These are phyloP conservation scores for Pseudocercospora eumusae DNA, from an alignment of 2,329 filamentous ascomycete genomes.

Conservation along the genomic window DNA sequence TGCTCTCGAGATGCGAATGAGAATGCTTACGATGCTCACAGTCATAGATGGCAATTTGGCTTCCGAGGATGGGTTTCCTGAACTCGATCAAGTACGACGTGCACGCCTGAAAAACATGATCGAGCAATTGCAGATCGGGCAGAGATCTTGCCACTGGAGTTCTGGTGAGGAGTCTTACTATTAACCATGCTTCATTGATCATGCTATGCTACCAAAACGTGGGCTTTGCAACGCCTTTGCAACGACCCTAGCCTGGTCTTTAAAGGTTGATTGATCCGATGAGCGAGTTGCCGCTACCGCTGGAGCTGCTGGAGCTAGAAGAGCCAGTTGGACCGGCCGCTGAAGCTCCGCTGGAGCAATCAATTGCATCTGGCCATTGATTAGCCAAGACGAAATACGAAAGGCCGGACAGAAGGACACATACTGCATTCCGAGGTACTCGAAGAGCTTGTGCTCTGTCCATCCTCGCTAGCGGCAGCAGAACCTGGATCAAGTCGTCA, in stretches of 20 bases:
- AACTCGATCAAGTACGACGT: neutral
- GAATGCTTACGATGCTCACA: neutral
- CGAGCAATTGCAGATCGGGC: neutral
- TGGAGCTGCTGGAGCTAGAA: slow-evolving; percentile 9
- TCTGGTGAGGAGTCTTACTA: slow-evolving; percentile 1
- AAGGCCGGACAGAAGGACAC: neutral
- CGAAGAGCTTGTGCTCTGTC: slow-evolving; percentile 6
- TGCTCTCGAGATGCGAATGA: neutral
- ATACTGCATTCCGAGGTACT: slow-evolving; percentile 7
- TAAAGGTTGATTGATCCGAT: slow-evolving; percentile 3
- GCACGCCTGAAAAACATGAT: neutral
- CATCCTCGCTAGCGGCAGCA: slow-evolving; percentile 3
- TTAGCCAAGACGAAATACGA: neutral
- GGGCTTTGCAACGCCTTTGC: neutral
- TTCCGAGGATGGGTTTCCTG: neutral
- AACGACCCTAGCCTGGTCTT: neutral
- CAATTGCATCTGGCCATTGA: neutral
- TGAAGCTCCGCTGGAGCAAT: neutral
- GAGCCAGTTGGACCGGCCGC: neutral
- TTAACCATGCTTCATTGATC: neutral
- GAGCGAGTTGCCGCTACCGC: neutral
- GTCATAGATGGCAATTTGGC: slow-evolving; percentile 1
- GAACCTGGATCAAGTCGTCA: neutral
- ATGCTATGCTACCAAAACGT: neutral
- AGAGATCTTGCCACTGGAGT: neutral